Evolutionary conservation across 2,329 filamentous ascomycete genomes (phyloP), one percentile per base, ranked within the genome.

Genomic region (Ophiognomonia clavigignenti-juglandacearum): DNA sequence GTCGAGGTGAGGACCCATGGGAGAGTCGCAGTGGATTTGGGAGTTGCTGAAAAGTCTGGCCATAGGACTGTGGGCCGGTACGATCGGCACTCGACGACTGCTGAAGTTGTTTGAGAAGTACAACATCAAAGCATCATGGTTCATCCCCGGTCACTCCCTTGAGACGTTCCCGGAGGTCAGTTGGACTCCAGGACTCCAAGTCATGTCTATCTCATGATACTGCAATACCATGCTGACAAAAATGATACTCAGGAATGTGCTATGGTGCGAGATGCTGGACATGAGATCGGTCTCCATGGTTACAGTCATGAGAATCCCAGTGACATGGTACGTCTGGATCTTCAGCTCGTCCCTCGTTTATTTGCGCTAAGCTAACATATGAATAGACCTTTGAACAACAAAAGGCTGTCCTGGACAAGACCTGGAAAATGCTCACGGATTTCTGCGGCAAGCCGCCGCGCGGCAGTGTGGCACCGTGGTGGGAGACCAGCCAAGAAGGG

Each of bases 31-130:
- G 24, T 26, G 24, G 24, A 23, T 23, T 16, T 43, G 6, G 9
- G 11, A 6, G 6, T 16, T n/a, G 9, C 8, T 7, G 2, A n/a
- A 10, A 1, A 50, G 54, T 79, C 74, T 8, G 4, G 29, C 3
- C 6, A 1, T n/a, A 48, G 48, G 76, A 49, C 64, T 86, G 24
- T 90, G 80, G 55, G 85, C 86, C 2, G 85, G 85, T 14, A 85
- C 82, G 0, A 69, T 84, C 27, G 83, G 83, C 32, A 79, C 78
- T 0, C 72, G 75, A 13, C 78, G 85, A 1, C 69, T 90, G 1
- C 72, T 90, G 22, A 87, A 85, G 56, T 64, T 90, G 3, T 85
- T 88, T 58, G 74, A 80, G 16, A 87, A 86, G 59, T 83, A 88
- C 65, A 74, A 79, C 54, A 87, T 88, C 64, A 86, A 83, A 62